Conservation (phyloP, 2,329 filamentous ascomycete genomes). For the Aspergillus vadensis region DNA sequence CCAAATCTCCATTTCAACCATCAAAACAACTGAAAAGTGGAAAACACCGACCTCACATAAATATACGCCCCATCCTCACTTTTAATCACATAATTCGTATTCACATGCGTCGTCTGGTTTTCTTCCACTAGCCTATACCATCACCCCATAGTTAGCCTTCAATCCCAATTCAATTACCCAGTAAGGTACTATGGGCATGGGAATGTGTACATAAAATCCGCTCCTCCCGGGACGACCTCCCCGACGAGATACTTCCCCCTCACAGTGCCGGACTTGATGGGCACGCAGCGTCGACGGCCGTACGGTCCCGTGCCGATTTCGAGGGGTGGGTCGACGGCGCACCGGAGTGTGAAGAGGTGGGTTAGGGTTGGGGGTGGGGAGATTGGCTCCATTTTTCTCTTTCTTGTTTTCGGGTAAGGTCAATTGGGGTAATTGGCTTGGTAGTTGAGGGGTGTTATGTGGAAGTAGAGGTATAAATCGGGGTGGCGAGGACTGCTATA, state of each 20-base stretch:
- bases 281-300: conserved; percentile 29
- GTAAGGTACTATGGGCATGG: not conserved
- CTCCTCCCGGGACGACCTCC: conserved; percentile 28
- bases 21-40: too few relatives aligned
- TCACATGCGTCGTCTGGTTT: conserved; percentile 31
- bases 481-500: not conserved
- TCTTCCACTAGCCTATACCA: conserved; percentile 28
- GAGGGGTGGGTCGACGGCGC: conserved; percentile 27
- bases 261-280: conserved; percentile 26
- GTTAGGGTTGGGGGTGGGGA: conserved; percentile 24
- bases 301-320: conserved; percentile 30
- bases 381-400: conserved; percentile 20
- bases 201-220: conserved; percentile 28
- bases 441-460: too few relatives aligned
- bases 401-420: not conserved
- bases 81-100: conserved; percentile 31
- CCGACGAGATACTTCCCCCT: conserved; percentile 26
- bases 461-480: not conserved
- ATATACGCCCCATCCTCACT: conserved; percentile 30
- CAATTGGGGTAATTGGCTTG: not conserved
- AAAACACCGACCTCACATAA: conserved; percentile 26
- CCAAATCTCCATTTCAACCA: not conserved
- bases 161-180: not conserved
- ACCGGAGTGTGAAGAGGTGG: conserved; percentile 28
- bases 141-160: not conserved